Evolutionary conservation across 2,329 filamentous ascomycete genomes (phyloP).

Genomic region (Sporothrix euskadiensis): DNA sequence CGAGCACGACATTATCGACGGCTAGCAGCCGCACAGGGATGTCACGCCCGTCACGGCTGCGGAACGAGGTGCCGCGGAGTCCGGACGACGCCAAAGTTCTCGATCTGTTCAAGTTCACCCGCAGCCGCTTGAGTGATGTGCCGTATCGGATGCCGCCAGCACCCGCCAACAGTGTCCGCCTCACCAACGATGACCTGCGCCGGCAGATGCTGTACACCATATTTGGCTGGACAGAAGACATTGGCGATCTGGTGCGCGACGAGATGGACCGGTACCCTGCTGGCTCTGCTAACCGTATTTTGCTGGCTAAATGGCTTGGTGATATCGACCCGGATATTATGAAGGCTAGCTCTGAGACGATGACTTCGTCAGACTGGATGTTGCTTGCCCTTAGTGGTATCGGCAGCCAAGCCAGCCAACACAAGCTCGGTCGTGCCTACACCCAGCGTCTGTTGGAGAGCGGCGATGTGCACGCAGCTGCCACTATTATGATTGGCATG

Average conservation of each 20-base stretch:
- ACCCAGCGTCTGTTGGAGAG: conserved; percentile 86
- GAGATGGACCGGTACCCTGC: conserved; percentile 74
- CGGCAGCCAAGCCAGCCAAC: conserved; percentile 73
- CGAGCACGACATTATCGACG: conserved; percentile 53
- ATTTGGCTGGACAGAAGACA: conserved; percentile 90
- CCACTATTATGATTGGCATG: conserved; percentile 88
- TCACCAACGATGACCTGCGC: conserved; percentile 78
- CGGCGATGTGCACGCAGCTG: conserved; percentile 87
- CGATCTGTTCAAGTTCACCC: conserved; percentile 85
- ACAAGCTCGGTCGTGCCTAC: conserved; percentile 87
- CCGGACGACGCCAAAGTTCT: conserved; percentile 70
- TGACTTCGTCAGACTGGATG: conserved; percentile 97
- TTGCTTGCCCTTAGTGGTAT: conserved; percentile 87
- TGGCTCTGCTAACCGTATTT: conserved; percentile 74
- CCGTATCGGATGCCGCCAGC: conserved; percentile 71
- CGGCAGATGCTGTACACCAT: conserved; percentile 90
- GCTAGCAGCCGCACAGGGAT: conserved; percentile 36
- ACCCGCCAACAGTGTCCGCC: conserved; percentile 55
- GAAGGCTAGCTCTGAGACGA: conserved; percentile 76
- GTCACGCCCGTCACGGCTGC: conserved; percentile 63
- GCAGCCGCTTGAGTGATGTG: conserved; percentile 77
- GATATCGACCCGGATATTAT: conserved; percentile 81
- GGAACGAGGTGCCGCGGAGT: conserved; percentile 77
- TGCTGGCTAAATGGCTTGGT: conserved; percentile 90
- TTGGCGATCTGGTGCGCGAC: conserved; percentile 77